Evolutionary conservation across 306 rosid species (phyloP), one percentile per base, ranked within the genome.

Genomic region (Cicer arietinum): DNA sequence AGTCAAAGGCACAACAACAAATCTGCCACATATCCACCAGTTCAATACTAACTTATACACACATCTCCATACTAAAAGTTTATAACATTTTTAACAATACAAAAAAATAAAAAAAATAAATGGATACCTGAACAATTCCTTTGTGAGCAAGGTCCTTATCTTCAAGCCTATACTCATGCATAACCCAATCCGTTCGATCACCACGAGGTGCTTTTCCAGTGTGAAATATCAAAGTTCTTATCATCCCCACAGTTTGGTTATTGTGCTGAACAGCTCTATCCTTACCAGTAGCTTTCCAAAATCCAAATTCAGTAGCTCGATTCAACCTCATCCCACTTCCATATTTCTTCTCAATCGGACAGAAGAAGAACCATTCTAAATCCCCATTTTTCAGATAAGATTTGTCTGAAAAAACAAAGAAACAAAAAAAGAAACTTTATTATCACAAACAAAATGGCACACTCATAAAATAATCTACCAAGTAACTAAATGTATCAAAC

Each of bases 211-310:
- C 62, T 67, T 68, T 74, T 3, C 84, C 80, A 0, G 41, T 67
- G 43, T 80, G 80, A 60, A 80, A 80, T 22, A 80, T 63, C 56
- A 80, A 50, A 2, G 76, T 74, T 67, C 40, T 79, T 5, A 65
- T 66, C 83, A 17, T 73, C 25, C 83, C 83, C 22, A 79, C 79
- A 7, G 63, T 67, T 45, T n/a, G 62, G 41, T 46, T 70, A 7
- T 80, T 63, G 11, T 81, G 48, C 45, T 0, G 46, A 12, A 88
- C 86, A 59, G 45, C 30, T 74, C 85, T 89, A 69, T 88, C 95
- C 10, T 71, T 88, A 74, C 95, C 98, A 0, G 96, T 90, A 44
- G 87, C 71, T 84, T 93, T 93, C 98, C 98, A 93, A 66, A 10
- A 81, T 44, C 98, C 97, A 74, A 44, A 50, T 46, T 82, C 77